Evolutionary conservation across 1,284 basidiomycete genomes (phyloP).

Genomic region (Papiliotrema nemorosa): DNA sequence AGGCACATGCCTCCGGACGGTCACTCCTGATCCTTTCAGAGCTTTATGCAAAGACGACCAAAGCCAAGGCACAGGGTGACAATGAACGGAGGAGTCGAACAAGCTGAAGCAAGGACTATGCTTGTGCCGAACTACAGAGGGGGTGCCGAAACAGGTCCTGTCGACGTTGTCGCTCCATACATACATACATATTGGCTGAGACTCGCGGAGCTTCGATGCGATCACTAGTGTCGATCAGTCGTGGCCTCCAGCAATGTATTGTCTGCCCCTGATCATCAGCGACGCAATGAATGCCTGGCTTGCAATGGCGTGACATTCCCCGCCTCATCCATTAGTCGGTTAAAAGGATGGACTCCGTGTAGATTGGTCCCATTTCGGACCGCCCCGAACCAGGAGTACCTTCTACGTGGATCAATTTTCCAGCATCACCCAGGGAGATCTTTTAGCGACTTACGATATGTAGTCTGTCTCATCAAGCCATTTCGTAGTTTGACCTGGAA

Average conservation of each 20-base stretch:
- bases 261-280: background rate
- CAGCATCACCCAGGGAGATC: background rate
- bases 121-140: too few species aligned
- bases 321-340: slow-evolving; percentile 34
- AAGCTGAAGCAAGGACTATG: too few species aligned
- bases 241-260: background rate
- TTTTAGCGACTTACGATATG: slow-evolving; percentile 17
- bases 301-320: slow-evolving; percentile 33
- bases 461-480: slow-evolving; percentile 37
- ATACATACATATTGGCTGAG: background rate
- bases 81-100: too few species aligned
- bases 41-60: too few species aligned
- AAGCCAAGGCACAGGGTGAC: too few species aligned
- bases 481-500: slow-evolving; percentile 29
- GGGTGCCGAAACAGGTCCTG: too few species aligned
- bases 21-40: too few species aligned
- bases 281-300: slow-evolving; percentile 7
- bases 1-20: too few species aligned
- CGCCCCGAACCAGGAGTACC: slow-evolving; percentile 38
- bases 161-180: background rate
- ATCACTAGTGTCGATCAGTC: background rate
- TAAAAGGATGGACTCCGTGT: slow-evolving; percentile 36
- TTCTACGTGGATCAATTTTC: slow-evolving; percentile 6
- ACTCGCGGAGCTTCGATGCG: background rate
- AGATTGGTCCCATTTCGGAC: slow-evolving; percentile 22